phyloP scores from a whole-genome alignment of 164 flowering plant genomes.

The Stephania yunnanensis region DNA sequence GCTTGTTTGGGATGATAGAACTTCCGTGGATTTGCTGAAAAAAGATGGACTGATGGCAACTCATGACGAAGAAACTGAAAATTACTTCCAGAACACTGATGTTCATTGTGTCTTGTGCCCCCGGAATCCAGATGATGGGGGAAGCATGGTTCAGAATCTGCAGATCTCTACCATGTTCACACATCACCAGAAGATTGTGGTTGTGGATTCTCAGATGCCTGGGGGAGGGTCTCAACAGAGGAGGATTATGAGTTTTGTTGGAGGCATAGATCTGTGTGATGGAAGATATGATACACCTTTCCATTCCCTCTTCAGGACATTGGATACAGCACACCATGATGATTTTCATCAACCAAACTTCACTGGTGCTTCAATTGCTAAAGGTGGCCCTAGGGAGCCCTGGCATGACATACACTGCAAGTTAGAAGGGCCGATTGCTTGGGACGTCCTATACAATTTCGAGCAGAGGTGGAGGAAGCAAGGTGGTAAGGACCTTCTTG shows the following conservation, averaged over 20 bases:
- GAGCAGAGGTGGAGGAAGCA: slow-evolving; percentile 84
- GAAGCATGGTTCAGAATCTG: slow-evolving; percentile 52
- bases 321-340: slow-evolving; percentile 48
- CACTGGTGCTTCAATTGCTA: slow-evolving; percentile 41
- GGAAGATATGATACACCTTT: slow-evolving; percentile 70
- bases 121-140: slow-evolving; percentile 61
- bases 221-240: slow-evolving; percentile 28
- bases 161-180: slow-evolving; percentile 70
- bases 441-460: slow-evolving; percentile 75
- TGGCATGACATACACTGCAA: slow-evolving; percentile 81
- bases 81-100: slow-evolving; percentile 40
- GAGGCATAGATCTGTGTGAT: slow-evolving; percentile 75
- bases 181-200: slow-evolving; percentile 73
- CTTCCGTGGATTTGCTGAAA: slow-evolving; percentile 50
- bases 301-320: slow-evolving; percentile 59
- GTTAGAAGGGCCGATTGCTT: slow-evolving; percentile 69
- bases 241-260: slow-evolving; percentile 66
- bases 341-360: slow-evolving; percentile 80
- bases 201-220: slow-evolving; percentile 52
- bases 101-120: slow-evolving; percentile 72
- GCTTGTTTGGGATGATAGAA: slow-evolving; percentile 88
- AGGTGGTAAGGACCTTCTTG: slow-evolving; percentile 45
- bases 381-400: slow-evolving; percentile 82
- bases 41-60: slow-evolving; percentile 73
- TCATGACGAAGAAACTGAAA: slow-evolving; percentile 67